Percentiles rank a stretch among this genome's conserved stretches.
These are phyloP conservation scores for Caloboletus inedulis DNA, from an alignment of 1,284 basidiomycete species.

Conservation along the genomic window DNA sequence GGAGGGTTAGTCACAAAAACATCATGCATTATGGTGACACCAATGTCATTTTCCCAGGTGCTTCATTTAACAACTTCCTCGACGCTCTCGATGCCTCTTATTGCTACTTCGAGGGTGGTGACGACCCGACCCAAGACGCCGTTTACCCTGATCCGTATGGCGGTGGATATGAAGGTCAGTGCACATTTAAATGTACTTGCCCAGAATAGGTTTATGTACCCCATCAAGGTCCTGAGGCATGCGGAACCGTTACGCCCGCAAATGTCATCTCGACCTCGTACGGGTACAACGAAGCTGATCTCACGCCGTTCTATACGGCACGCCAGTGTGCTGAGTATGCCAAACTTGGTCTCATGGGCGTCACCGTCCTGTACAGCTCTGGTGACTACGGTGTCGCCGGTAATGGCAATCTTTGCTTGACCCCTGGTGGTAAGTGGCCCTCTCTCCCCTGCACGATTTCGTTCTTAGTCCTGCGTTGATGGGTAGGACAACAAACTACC, in stretches of 20 bases:
- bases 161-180: slow-evolving; percentile 36
- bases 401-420: slow-evolving; percentile 33
- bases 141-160: slow-evolving; percentile 42
- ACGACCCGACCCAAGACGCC: slow-evolving; percentile 39
- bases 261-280: slow-evolving; percentile 48
- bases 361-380: slow-evolving; percentile 40
- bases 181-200: not conserved
- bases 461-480: not conserved
- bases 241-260: slow-evolving; percentile 37
- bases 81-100: slow-evolving; percentile 48
- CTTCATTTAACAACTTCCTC: slow-evolving; percentile 47
- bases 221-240: slow-evolving; percentile 32
- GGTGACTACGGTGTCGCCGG: slow-evolving; percentile 43
- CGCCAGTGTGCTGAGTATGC: slow-evolving; percentile 48
- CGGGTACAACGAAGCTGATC: slow-evolving; percentile 39
- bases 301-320: slow-evolving; percentile 39
- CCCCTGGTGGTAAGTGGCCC: slow-evolving; percentile 13
- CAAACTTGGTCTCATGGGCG: slow-evolving; percentile 44
- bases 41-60: slow-evolving; percentile 29
- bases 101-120: slow-evolving; percentile 47
- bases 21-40: not conserved
- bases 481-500: slow-evolving; percentile 24
- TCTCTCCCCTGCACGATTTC: not conserved
- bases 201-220: not conserved
- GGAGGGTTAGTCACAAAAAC: slow-evolving; percentile 29